A percentile compares a stretch with the other conserved stretches of the same genome.
Evolutionary conservation across 2,329 filamentous ascomycete genomes (phyloP).

Genomic region (Colletotrichum spinosum): DNA sequence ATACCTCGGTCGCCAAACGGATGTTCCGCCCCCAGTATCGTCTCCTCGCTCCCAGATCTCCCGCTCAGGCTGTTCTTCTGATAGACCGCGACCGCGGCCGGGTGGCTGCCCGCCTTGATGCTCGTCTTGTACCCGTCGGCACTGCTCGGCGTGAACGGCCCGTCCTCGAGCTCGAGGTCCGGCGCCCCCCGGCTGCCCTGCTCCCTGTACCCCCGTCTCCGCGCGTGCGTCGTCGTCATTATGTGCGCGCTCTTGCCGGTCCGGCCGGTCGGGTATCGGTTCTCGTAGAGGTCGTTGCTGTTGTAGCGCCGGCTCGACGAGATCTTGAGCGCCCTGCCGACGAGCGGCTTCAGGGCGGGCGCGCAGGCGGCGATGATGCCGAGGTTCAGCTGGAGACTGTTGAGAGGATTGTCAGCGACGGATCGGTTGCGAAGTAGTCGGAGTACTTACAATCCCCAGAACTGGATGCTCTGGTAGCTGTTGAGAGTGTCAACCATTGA

Average conservation of each 20-base stretch:
- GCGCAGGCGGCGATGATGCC: slow-evolving; percentile 54
- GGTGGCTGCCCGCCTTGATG: slow-evolving; percentile 15
- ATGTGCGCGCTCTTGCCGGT: slow-evolving; percentile 16
- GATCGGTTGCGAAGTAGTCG: background rate
- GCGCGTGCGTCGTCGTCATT: slow-evolving; percentile 2
- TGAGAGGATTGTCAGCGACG: slow-evolving; percentile 13
- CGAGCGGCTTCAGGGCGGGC: slow-evolving; percentile 52
- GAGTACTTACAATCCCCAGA: slow-evolving; percentile 50
- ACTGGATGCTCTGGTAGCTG: slow-evolving; percentile 42
- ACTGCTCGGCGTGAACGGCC: background rate
- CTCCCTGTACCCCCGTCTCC: slow-evolving; percentile 26
- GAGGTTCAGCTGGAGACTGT: slow-evolving; percentile 53
- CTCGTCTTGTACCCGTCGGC: slow-evolving; percentile 7
- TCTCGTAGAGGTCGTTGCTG: slow-evolving; percentile 24
- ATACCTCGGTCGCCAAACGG: slow-evolving; percentile 11
- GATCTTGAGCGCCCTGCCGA: slow-evolving; percentile 45
- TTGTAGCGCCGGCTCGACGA: slow-evolving; percentile 36
- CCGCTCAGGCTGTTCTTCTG: slow-evolving; percentile 19
- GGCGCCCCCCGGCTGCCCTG: slow-evolving; percentile 26
- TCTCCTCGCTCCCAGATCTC: slow-evolving; percentile 29
- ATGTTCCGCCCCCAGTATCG: slow-evolving; percentile 5
- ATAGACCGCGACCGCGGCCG: slow-evolving; percentile 11
- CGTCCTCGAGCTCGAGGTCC: slow-evolving; percentile 26
- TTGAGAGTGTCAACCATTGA: background rate
- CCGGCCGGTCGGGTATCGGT: slow-evolving; percentile 24